These are phyloP conservation scores for Chalciporus sp. DNA, from an alignment of 1,284 basidiomycete genomes.

Conservation along the genomic window DNA sequence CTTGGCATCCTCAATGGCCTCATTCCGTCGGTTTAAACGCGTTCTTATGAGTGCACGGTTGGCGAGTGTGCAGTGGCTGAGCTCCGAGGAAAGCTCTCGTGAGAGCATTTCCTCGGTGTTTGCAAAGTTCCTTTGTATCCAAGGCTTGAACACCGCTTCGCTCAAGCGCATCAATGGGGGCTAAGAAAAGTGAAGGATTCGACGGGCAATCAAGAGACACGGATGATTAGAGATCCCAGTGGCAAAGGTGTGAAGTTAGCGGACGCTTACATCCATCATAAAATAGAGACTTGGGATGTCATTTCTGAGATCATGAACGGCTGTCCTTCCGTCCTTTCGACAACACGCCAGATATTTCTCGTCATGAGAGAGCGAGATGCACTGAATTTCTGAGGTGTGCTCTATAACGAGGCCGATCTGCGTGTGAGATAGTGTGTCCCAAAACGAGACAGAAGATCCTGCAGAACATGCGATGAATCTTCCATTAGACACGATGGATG, in stretches of 20 bases:
- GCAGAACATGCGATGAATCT: slow-evolving; percentile 11
- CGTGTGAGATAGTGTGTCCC: not conserved
- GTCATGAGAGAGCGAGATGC: not conserved
- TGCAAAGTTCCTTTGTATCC: not conserved
- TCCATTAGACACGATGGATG: slow-evolving; percentile 1
- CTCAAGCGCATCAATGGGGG: not conserved
- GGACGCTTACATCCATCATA: not conserved
- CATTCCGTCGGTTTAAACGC: not conserved
- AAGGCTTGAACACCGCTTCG: not conserved
- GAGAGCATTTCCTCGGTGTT: not conserved
- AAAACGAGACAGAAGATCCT: not conserved
- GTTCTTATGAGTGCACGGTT: not conserved
- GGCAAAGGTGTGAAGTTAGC: not conserved
- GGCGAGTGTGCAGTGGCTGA: not conserved
- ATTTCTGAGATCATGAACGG: not conserved
- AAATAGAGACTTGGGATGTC: not conserved
- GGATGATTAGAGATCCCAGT: not conserved
- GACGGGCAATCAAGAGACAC: not conserved
- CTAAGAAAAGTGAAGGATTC: not conserved
- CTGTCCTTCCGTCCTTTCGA: not conserved
- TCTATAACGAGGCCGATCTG: not conserved
- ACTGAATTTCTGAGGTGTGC: not conserved
- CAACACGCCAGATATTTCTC: not conserved
- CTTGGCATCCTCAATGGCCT: not conserved
- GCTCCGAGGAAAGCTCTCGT: not conserved